Evolutionary conservation across 768 basidiomycete genomes (phyloP), one percentile per base, ranked within the genome.

Genomic region (Leccinum barrowsii): DNA sequence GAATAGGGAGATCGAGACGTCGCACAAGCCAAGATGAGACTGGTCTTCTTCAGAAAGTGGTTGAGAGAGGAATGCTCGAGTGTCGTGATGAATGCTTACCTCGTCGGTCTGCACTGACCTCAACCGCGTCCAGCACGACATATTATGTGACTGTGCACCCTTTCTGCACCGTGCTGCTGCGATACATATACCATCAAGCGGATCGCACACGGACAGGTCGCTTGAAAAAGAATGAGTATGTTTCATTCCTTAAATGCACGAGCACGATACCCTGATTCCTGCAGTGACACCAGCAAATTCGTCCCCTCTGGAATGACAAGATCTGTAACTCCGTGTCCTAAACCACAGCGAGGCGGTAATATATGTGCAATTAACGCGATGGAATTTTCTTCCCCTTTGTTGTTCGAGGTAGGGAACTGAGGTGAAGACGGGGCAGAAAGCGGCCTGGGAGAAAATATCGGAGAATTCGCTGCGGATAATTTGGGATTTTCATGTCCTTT

Each of bases 201-300:
- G 70, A 8, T 82, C 78, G 54, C 83, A 79, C 1, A 86, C 70
- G 24, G 79, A 81, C 19, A 91, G 66, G 57, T 80, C 70, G 12
- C 89, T 90, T 58, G 46, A 57, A 12, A 21, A 54, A 32, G 32
- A 10, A 46, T 63, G 52, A 60, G 54, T 61, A 47, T 56, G 51
- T 34, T 15, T 32, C 22, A 11, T n/a, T 32, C 19, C 55, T 48
- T 24, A 22, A 47, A 53, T 24, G 30, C 15, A 34, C 35, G 13
- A 35, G 69, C 77, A 67, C 4, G 19, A 44, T 66, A 90, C 90
- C 90, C 91, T 44, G 81, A 78, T 63, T 83, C 78, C 52, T 86
- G 86, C 42, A 92, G 70, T 22, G 81, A 81, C 1, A 81, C 73
- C 26, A 89, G 57, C 50, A 81, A 68, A 10, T 72, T 59, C 12